Evolutionary conservation across 306 rosid species (phyloP).

Genomic region (Cicer bijugum): DNA sequence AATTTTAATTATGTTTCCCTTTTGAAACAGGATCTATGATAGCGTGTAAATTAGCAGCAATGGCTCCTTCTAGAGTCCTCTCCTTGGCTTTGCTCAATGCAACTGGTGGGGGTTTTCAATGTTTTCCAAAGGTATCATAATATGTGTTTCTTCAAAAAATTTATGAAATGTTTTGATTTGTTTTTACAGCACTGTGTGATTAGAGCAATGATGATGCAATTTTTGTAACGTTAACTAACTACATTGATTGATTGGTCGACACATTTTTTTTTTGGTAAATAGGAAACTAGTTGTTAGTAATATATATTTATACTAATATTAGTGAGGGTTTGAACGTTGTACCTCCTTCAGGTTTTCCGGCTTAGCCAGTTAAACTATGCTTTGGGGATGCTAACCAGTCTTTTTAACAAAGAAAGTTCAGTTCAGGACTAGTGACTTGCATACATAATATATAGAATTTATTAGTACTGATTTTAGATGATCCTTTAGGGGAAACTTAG

Average conservation of each 20-base stretch:
- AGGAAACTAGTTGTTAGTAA: too few relatives aligned
- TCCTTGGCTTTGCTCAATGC: slow-evolving; percentile 93
- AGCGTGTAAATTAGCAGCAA: slow-evolving; percentile 87
- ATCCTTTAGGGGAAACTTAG: neutral
- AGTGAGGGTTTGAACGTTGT: too few relatives aligned
- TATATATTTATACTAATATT: too few relatives aligned
- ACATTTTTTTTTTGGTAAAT: neutral
- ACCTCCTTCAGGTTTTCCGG: too few relatives aligned
- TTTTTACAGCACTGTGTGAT: neutral
- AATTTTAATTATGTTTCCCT: slow-evolving; percentile 11
- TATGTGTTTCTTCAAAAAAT: neutral
- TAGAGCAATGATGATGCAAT: slow-evolving; percentile 6
- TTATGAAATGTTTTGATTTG: slow-evolving; percentile 14
- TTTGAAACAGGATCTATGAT: slow-evolving; percentile 81
- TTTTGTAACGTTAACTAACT: neutral
- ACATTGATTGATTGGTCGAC: neutral
- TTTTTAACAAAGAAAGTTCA: slow-evolving; percentile 1
- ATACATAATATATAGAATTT: neutral
- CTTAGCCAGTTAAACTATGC: too few relatives aligned
- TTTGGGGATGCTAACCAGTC: too few relatives aligned
- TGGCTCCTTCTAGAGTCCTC: slow-evolving; percentile 77
- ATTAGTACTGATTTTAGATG: neutral
- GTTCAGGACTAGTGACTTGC: slow-evolving; percentile 13
- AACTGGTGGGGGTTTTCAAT: slow-evolving; percentile 89
- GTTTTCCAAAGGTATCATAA: slow-evolving; percentile 81